A percentile compares a stretch with the other conserved stretches of the same genome.
These are phyloP conservation scores for Dissophora globulifera DNA, from an alignment of 192 early-diverging fungal genomes.

Conservation along the genomic window DNA sequence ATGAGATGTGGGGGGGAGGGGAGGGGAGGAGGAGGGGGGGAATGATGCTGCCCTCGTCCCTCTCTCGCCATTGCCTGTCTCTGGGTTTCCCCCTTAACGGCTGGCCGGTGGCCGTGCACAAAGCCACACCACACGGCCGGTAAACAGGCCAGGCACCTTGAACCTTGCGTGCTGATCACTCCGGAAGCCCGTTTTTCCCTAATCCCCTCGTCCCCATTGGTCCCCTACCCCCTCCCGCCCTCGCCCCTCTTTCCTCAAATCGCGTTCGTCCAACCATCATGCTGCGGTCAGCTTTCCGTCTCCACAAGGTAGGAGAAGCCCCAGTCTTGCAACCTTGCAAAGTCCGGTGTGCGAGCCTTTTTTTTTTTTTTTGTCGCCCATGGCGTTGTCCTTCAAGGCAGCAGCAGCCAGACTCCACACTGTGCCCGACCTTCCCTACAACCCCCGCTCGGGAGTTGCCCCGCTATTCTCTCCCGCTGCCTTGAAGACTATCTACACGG, in stretches of 20 bases:
- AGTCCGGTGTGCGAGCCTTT: too few relatives aligned
- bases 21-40: background rate
- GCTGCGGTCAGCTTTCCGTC: conserved; percentile 21
- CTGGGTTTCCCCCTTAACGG: too few relatives aligned
- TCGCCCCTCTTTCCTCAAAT: background rate
- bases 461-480: conserved; percentile 40
- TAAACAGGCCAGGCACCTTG: too few relatives aligned
- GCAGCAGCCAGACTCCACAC: conserved; percentile 34
- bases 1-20: background rate
- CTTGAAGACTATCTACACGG: conserved; percentile 49
- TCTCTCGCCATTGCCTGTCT: background rate
- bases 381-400: conserved; percentile 38
- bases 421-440: conserved; percentile 41
- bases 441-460: conserved; percentile 21
- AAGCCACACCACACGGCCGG: too few relatives aligned
- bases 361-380: conserved; percentile 25
- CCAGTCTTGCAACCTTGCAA: too few relatives aligned
- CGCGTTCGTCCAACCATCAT: too few relatives aligned
- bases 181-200: too few relatives aligned
- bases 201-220: background rate
- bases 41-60: too few relatives aligned
- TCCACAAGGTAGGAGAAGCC: conserved; percentile 19
- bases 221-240: background rate
- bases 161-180: too few relatives aligned
- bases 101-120: too few relatives aligned